A percentile compares a stretch with the other conserved stretches of the same genome.
Conservation (phyloP, 176 grass and related monocot species). For the Oryza punctata region DNA sequence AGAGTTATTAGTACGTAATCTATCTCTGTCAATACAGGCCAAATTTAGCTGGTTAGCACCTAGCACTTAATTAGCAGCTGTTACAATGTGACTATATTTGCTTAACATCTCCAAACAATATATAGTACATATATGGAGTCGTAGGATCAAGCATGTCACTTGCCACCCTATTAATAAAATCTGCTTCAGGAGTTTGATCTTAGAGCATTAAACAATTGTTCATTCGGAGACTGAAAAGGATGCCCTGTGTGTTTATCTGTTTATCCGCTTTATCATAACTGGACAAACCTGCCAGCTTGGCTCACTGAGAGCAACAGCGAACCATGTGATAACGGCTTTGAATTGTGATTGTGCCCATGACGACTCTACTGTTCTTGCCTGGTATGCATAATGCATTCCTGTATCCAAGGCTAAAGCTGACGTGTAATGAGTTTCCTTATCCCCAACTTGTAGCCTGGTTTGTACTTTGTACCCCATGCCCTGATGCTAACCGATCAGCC, state of each 20-base stretch:
- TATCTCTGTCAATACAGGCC: not conserved
- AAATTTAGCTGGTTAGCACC: not conserved
- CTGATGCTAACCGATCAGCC: not conserved
- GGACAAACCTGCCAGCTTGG: constrained; percentile 32
- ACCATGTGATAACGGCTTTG: constrained; percentile 35
- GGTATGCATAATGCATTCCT: not conserved
- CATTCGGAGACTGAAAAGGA: not conserved
- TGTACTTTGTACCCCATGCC: not conserved
- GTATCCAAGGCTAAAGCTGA: constrained; percentile 4
- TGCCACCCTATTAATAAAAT: not conserved
- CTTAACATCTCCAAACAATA: not conserved
- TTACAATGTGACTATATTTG: not conserved
- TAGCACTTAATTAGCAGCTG: not conserved
- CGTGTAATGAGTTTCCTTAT: not conserved
- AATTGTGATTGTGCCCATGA: constrained; percentile 7
- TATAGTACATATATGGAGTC: not conserved
- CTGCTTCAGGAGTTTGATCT: not conserved
- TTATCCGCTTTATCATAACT: not conserved
- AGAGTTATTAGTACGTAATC: not conserved
- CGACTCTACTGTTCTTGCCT: constrained; percentile 3
- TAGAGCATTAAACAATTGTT: not conserved
- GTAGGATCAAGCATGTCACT: not conserved
- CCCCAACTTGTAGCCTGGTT: not conserved
- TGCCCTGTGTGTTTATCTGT: not conserved
- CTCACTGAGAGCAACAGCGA: not conserved